Percentiles rank a stretch among this genome's conserved stretches.
Conservation (phyloP, 2,329 filamentous ascomycete genomes). For the Diaporthe amygdali region DNA sequence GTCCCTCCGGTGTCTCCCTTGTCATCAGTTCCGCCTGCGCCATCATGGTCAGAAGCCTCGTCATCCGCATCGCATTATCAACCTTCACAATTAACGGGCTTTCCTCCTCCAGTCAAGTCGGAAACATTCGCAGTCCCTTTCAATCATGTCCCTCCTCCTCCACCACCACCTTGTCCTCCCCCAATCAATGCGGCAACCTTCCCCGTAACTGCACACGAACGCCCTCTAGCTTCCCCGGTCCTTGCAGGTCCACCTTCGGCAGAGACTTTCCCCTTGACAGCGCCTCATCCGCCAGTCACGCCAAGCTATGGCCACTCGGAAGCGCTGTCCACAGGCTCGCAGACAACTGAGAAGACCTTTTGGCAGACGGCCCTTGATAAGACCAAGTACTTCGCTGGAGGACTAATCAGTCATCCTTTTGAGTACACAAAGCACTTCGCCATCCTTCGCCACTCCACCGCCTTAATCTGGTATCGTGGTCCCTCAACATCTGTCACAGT, state of each 20-base stretch:
- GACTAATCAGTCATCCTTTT: conserved; percentile 65
- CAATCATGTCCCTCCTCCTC: not conserved
- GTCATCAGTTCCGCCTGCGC: not conserved
- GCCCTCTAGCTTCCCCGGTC: not conserved
- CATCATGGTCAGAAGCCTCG: not conserved
- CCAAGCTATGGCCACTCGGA: not conserved
- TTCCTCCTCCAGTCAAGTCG: not conserved
- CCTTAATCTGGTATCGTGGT: conserved; percentile 70
- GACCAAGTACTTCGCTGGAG: conserved; percentile 68
- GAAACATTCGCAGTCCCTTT: not conserved
- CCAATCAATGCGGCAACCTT: not conserved
- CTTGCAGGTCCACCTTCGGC: not conserved
- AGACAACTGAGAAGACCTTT: conserved; percentile 27
- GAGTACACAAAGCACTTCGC: conserved; percentile 71
- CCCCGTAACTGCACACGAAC: not conserved
- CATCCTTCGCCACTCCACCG: conserved; percentile 69
- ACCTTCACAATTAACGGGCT: not conserved
- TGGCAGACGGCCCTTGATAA: conserved; percentile 60
- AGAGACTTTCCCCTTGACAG: not conserved
- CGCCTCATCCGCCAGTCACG: not conserved
- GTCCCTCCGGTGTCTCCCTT: not conserved
- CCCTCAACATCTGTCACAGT: conserved; percentile 67
- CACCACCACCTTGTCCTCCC: not conserved
- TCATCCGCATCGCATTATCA: not conserved
- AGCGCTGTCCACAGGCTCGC: not conserved